Conservation (phyloP, 495 filamentous ascomycete genomes). For the Tuber microsphaerosporum region DNA sequence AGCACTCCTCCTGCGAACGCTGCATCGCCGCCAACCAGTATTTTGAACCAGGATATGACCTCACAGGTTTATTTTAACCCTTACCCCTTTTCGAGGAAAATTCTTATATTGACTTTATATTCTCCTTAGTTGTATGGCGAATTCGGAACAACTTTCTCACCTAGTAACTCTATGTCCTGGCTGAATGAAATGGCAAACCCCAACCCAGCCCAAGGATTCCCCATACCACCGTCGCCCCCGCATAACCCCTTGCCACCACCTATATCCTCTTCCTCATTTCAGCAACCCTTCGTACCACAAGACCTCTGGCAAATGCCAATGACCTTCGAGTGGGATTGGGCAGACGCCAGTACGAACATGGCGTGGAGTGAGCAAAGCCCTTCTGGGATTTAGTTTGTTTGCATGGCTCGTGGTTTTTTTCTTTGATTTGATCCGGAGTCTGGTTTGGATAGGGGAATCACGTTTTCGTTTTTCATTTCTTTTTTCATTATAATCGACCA, state of each 20-base stretch:
- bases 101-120: conserved; percentile 3
- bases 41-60: conserved; percentile 36
- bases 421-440: conserved; percentile 40
- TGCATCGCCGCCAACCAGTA: conserved; percentile 28
- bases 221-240: conserved; percentile 43
- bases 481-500: background rate
- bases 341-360: conserved; percentile 49
- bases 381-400: conserved; percentile 16
- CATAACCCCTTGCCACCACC: conserved; percentile 44
- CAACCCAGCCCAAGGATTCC: conserved; percentile 48
- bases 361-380: conserved; percentile 29
- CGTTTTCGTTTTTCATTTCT: background rate
- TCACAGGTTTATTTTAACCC: conserved; percentile 21
- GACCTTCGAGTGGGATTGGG: conserved; percentile 98
- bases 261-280: conserved; percentile 53
- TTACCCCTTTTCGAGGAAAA: background rate
- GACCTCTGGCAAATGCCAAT: conserved; percentile 95
- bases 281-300: conserved; percentile 91
- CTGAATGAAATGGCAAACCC: conserved; percentile 45
- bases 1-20: conserved; percentile 10
- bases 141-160: conserved; percentile 33
- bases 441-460: conserved; percentile 44
- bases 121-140: conserved; percentile 31
- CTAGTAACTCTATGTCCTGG: conserved; percentile 44
- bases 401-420: background rate